phyloP scores from a whole-genome alignment of 768 basidiomycete genomes.

The Boletus pseudo-olivaceus region DNA sequence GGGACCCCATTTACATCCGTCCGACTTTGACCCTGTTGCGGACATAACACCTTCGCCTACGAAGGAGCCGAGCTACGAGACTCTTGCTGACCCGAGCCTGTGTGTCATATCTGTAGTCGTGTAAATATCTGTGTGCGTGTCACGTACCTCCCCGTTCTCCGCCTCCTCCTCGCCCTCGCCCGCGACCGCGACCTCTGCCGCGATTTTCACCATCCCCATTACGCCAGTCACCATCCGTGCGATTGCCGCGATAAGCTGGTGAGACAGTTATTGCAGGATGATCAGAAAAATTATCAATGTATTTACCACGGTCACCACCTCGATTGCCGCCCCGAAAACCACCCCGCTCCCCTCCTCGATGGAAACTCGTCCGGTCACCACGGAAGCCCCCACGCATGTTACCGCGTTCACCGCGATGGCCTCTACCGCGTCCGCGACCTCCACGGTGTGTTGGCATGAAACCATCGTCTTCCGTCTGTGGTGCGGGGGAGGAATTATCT shows the following conservation, averaged over 20 bases:
- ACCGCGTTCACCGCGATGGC: slow-evolving; percentile 41
- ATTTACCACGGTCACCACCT: slow-evolving; percentile 25
- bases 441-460: slow-evolving; percentile 48
- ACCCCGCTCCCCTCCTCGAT: slow-evolving; percentile 37
- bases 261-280: neutral
- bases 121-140: neutral
- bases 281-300: neutral
- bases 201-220: slow-evolving; percentile 41
- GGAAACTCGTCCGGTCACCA: slow-evolving; percentile 32
- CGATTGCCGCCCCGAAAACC: slow-evolving; percentile 35
- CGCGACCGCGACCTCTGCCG: slow-evolving; percentile 41
- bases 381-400: slow-evolving; percentile 40
- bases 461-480: slow-evolving; percentile 53
- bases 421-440: slow-evolving; percentile 47
- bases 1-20: neutral
- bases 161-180: slow-evolving; percentile 41
- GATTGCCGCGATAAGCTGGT: slow-evolving; percentile 19
- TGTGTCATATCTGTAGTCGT: neutral
- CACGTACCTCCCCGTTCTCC: slow-evolving; percentile 40
- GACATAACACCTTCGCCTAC: slow-evolving; percentile 5
- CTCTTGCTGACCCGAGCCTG: slow-evolving; percentile 24
- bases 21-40: neutral
- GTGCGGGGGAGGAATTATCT: slow-evolving; percentile 21
- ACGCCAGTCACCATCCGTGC: slow-evolving; percentile 45
- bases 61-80: slow-evolving; percentile 15